Conservation (phyloP, 164 flowering plant species). For the Chimonanthus salicifolius region DNA sequence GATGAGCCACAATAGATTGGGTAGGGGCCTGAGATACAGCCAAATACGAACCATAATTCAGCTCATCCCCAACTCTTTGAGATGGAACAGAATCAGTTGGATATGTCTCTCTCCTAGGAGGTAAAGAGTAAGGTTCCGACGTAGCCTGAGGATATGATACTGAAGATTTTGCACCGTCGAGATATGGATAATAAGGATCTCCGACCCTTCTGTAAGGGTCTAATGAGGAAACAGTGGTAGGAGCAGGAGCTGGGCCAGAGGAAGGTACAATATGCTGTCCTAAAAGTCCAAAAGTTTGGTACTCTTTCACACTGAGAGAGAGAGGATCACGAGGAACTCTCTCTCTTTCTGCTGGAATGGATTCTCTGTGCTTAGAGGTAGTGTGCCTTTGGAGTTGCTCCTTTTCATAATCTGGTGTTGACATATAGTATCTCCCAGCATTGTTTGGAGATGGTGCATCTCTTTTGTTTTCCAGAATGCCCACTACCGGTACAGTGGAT, state of each 20-base stretch:
- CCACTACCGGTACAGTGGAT: slow-evolving; percentile 10
- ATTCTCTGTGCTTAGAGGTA: not conserved
- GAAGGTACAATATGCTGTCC: slow-evolving; percentile 2
- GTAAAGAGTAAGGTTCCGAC: slow-evolving; percentile 20
- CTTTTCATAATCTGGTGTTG: slow-evolving; percentile 22
- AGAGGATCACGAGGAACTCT: slow-evolving; percentile 10
- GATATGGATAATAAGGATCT: slow-evolving; percentile 20
- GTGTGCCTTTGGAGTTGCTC: slow-evolving; percentile 10
- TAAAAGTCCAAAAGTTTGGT: slow-evolving; percentile 20
- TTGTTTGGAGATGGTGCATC: slow-evolving; percentile 13
- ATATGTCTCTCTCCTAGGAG: slow-evolving; percentile 22
- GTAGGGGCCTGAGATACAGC: not conserved
- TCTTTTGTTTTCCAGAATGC: slow-evolving; percentile 14
- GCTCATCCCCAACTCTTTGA: not conserved
- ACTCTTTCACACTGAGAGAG: slow-evolving; percentile 18
- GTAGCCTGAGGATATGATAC: slow-evolving; percentile 23
- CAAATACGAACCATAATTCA: not conserved
- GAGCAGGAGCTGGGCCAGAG: slow-evolving; percentile 4
- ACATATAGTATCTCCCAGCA: slow-evolving; percentile 10
- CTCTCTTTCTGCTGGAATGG: not conserved
- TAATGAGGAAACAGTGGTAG: slow-evolving; percentile 1
- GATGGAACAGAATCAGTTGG: slow-evolving; percentile 6
- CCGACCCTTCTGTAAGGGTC: slow-evolving; percentile 3
- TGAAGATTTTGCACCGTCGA: slow-evolving; percentile 19
- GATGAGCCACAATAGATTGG: not conserved